A percentile compares a stretch with the other conserved stretches of the same genome.
Conservation (phyloP, 306 rosid species). For the Hippophae rhamnoides region DNA sequence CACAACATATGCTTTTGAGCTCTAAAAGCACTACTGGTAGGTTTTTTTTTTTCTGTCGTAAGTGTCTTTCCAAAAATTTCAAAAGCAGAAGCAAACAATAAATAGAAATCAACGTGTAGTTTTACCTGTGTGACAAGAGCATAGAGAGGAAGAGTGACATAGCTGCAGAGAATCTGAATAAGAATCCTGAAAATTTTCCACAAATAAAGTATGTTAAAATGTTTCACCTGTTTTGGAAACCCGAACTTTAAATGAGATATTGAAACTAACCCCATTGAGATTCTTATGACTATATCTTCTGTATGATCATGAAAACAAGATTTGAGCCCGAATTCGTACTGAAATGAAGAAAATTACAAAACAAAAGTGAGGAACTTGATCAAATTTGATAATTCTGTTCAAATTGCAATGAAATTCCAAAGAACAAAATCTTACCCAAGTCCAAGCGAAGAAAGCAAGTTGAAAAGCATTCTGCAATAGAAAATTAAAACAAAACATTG, state of each 20-base stretch:
- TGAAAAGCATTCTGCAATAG: slow-evolving; percentile 69
- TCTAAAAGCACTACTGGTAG: not conserved
- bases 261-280: slow-evolving; percentile 59
- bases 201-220: not conserved
- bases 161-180: slow-evolving; percentile 73
- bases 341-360: slow-evolving; percentile 2
- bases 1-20: not conserved
- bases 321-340: slow-evolving; percentile 54
- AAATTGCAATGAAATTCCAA: not conserved
- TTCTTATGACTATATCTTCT: slow-evolving; percentile 48
- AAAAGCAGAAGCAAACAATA: not conserved
- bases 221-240: not conserved
- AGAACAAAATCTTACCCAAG: slow-evolving; percentile 32
- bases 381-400: not conserved
- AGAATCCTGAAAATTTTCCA: slow-evolving; percentile 34
- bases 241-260: not conserved
- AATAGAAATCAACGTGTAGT: not conserved
- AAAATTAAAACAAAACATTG: not conserved
- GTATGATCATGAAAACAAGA: slow-evolving; percentile 50
- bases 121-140: slow-evolving; percentile 81
- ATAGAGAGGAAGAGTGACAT: slow-evolving; percentile 80
- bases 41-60: not conserved
- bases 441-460: slow-evolving; percentile 76
- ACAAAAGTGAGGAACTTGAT: no score
- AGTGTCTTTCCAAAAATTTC: not conserved